Evolutionary conservation across 164 flowering plant genomes (phyloP), one percentile per base, ranked within the genome.

Genomic region (Sedum album): DNA sequence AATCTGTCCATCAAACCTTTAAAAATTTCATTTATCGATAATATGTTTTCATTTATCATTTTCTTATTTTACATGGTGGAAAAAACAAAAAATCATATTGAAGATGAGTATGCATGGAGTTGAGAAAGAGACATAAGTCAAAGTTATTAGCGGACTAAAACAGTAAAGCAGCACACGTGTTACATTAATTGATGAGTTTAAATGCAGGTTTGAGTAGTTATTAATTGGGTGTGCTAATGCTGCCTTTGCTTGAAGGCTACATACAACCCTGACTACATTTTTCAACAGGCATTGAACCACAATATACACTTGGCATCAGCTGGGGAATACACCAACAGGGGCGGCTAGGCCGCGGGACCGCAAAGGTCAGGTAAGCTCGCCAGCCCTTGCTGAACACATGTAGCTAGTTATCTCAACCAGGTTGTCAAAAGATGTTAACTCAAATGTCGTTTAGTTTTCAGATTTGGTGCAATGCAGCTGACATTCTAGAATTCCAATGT

Each of bases 171-270:
- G n/a, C n/a, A n/a, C n/a, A n/a, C n/a, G n/a, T n/a, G n/a, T n/a
- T n/a, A n/a, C n/a, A n/a, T 38, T 51, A 23, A 6, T 14, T 4
- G 28, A 51, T n/a, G 26, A 53, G 60, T 5, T 53, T 53, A 53
- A 21, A 25, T 21, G 60, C 60, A 21, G 60, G 60, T 53, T 53
- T 53, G 60, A 53, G 28, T 53, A 14, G 15, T 48, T 48, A 48
- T 48, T 48, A 48, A 53, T 53, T 53, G 60, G 60, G 60, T 53
- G 60, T 53, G 60, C 55, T 18, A n/a, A n/a, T 49, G 55, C 26
- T 53, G 30, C 60, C 60, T 21, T 53, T 53, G 60, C 60, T 23
- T 6, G 10, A 53, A 14, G 55, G 60, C 60, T 53, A 53, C 26
- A 53, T 21, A 53, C 60, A 13, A n/a, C n/a, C n/a, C n/a, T 25